These are phyloP conservation scores for Ustilago hordei DNA, from an alignment of 1,284 basidiomycete species.

Conservation along the genomic window DNA sequence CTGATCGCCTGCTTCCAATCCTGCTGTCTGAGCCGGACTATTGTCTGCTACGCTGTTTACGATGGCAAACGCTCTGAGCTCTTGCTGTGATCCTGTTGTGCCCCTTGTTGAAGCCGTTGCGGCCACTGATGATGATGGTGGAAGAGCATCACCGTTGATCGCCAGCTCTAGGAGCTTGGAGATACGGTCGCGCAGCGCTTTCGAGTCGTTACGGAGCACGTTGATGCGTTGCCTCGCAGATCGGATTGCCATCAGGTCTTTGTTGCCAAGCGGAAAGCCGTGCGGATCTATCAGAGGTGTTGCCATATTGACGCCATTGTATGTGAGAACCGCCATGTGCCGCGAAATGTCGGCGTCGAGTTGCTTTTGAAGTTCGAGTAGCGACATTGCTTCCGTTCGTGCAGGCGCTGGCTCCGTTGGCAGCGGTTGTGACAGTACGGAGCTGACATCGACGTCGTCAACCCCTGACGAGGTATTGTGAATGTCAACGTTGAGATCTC, in stretches of 20 bases:
- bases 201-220: slow-evolving; percentile 53
- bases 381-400: slow-evolving; percentile 33
- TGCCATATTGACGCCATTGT: slow-evolving; percentile 46
- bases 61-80: slow-evolving; percentile 31
- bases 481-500: slow-evolving; percentile 42
- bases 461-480: slow-evolving; percentile 10
- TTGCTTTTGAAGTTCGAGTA: slow-evolving; percentile 38
- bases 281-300: slow-evolving; percentile 53
- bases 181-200: slow-evolving; percentile 41
- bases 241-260: slow-evolving; percentile 57
- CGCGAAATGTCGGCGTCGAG: slow-evolving; percentile 42
- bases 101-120: no score
- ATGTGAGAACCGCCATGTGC: slow-evolving; percentile 30
- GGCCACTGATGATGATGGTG: neutral
- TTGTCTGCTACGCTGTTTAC: slow-evolving; percentile 49
- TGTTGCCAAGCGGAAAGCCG: slow-evolving; percentile 56
- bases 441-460: slow-evolving; percentile 31
- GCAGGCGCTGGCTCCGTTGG: slow-evolving; percentile 28
- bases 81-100: neutral
- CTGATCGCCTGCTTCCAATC: slow-evolving; percentile 35
- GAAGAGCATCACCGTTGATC: slow-evolving; percentile 32
- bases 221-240: slow-evolving; percentile 51
- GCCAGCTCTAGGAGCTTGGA: slow-evolving; percentile 48
- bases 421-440: slow-evolving; percentile 25
- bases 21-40: slow-evolving; percentile 50